These are phyloP conservation scores for Conoideocrella luteorostrata DNA, from an alignment of 2,329 filamentous ascomycete genomes.

Conservation along the genomic window DNA sequence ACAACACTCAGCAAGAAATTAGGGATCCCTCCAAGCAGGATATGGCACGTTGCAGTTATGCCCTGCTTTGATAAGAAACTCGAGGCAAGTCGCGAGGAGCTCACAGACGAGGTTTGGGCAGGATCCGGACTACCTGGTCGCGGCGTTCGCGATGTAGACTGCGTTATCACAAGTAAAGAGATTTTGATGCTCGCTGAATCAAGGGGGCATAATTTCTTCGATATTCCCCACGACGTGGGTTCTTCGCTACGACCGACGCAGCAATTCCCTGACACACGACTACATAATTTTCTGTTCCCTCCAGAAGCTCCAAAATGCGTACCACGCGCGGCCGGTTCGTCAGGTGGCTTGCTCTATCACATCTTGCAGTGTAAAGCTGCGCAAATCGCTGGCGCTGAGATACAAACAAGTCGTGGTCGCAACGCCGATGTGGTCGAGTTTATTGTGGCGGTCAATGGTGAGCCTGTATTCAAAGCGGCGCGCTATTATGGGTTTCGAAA, in stretches of 20 bases:
- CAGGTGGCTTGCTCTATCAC: slow-evolving; percentile 83
- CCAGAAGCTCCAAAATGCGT: slow-evolving; percentile 35
- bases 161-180: slow-evolving; percentile 95
- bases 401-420: slow-evolving; percentile 68
- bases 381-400: slow-evolving; percentile 62
- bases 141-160: slow-evolving; percentile 83
- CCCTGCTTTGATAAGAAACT: slow-evolving; percentile 99
- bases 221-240: slow-evolving; percentile 41
- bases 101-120: slow-evolving; percentile 74
- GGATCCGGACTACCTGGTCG: slow-evolving; percentile 39
- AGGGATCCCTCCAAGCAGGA: slow-evolving; percentile 66
- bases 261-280: slow-evolving; percentile 64
- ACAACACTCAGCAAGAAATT: slow-evolving; percentile 69
- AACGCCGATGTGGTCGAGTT: slow-evolving; percentile 93
- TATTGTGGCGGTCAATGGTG: slow-evolving; percentile 51
- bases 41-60: slow-evolving; percentile 97
- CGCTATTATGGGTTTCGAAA: slow-evolving; percentile 97
- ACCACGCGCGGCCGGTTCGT: slow-evolving; percentile 61
- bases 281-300: slow-evolving; percentile 72
- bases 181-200: slow-evolving; percentile 82
- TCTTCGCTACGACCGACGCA: slow-evolving; percentile 27
- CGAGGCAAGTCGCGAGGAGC: slow-evolving; percentile 86
- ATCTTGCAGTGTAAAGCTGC: slow-evolving; percentile 70
- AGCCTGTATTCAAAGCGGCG: slow-evolving; percentile 68
- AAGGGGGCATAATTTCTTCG: slow-evolving; percentile 69